Base-by-base conservation (phyloP, 768 basidiomycete species). In the Lanmaoa rubissima region DNA sequence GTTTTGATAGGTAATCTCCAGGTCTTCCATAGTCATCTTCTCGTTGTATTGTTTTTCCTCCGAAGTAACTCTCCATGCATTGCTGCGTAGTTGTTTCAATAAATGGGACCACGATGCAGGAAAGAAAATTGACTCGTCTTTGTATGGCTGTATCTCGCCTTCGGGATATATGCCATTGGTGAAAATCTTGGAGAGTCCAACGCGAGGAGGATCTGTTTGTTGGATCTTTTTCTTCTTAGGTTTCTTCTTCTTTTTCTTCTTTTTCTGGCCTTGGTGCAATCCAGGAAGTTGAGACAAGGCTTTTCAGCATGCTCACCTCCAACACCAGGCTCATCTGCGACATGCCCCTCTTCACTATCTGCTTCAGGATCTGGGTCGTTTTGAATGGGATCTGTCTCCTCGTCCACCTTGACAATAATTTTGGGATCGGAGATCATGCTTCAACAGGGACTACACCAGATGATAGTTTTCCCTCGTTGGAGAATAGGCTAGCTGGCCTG, bases 171-270 rank as follows among this genome's bases (percentile, higher is more conserved):
- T 75, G n/a, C 90, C 92, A 69, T 82, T 82, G 11, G 88, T 82
- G 77, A 90, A 98, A 53, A 98, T 81, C 72, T 92, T 94, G 63
- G 89, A 88, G 59, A 99, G 72, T 10, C 91, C 93, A 21, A 96
- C 77, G 28, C 92, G 82, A 34, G 97, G 97, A 19, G 97, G 97
- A 36, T 96, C 94, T n/a, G 82, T 83, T 75, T 98, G 95, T 65
- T 84, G 82, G 11, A 70, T 58, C 74, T 84, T 88, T 75, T 90
- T 94, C 78, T 88, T 87, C 75, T 94, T 94, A 56, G 89, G 76
- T 72, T 93, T 95, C 74, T 92, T 96, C 75, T 94, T 93, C 70
- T 95, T 98, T 78, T 96, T 96, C 74, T 93, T 94, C 71, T 85
- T 89, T 70, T 89, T 90, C 51, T 85, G 85, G 21, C 79, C 85